Evolutionary conservation across 495 filamentous ascomycete species (phyloP).

Genomic region (Xylaria castorea): DNA sequence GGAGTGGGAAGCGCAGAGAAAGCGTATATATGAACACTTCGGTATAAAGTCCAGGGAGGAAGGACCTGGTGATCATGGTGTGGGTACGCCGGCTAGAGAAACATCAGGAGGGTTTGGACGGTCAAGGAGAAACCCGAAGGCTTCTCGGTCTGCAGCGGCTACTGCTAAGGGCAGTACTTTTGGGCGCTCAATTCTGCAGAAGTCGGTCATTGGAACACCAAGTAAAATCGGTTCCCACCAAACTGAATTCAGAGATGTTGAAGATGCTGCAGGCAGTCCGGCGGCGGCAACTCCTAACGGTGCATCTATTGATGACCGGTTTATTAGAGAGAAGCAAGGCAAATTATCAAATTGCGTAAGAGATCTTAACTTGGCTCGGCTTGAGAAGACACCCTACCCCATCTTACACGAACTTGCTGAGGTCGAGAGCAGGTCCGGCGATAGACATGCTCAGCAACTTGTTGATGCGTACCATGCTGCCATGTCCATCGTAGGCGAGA

Average conservation of each 20-base stretch:
- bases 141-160: constrained; percentile 43
- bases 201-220: constrained; percentile 83
- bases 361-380: constrained; percentile 72
- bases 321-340: constrained; percentile 78
- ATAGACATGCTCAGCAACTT: constrained; percentile 70
- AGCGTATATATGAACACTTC: constrained; percentile 93
- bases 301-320: constrained; percentile 69
- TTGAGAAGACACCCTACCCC: constrained; percentile 69
- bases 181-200: constrained; percentile 73
- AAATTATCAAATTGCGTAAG: constrained; percentile 78
- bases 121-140: constrained; percentile 56
- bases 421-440: constrained; percentile 70
- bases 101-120: constrained; percentile 56
- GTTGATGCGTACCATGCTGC: constrained; percentile 80
- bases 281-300: constrained; percentile 41
- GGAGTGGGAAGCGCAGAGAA: constrained; percentile 94
- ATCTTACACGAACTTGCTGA: constrained; percentile 74
- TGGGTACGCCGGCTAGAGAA: constrained; percentile 65
- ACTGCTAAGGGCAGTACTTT: constrained; percentile 66
- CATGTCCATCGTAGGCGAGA: constrained; percentile 74
- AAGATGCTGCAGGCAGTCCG: constrained; percentile 58
- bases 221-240: constrained; percentile 63
- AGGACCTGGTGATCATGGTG: constrained; percentile 46
- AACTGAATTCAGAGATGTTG: constrained; percentile 70
- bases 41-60: constrained; percentile 75